Conservation (phyloP, 177 flowering plant genomes). For the Vitis hybrid region DNA sequence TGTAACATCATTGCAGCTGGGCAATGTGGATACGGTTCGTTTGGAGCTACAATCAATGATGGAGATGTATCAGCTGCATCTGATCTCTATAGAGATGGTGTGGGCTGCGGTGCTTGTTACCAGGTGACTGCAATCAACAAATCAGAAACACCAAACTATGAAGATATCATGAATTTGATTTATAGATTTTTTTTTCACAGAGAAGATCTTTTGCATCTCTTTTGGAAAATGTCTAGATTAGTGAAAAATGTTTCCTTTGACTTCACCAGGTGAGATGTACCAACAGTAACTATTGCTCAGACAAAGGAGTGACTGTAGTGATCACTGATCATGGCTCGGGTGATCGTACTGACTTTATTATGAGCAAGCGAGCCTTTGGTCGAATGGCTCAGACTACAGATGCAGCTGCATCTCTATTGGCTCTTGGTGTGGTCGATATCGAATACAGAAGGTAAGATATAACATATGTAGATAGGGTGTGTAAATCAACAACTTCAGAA, state of each 20-base stretch:
- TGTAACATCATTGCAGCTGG: constrained; percentile 47
- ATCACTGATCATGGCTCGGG: constrained; percentile 74
- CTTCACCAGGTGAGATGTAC: constrained; percentile 68
- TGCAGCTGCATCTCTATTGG: constrained; percentile 48
- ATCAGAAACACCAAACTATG: not conserved
- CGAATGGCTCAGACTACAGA: constrained; percentile 69
- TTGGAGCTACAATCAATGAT: constrained; percentile 83
- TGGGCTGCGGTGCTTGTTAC: constrained; percentile 93
- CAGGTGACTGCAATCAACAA: constrained; percentile 43
- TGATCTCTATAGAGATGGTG: constrained; percentile 65
- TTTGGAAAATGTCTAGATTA: not conserved
- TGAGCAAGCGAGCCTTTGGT: constrained; percentile 61
- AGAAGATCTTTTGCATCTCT: not conserved
- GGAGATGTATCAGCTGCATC: constrained; percentile 94
- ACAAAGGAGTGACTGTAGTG: constrained; percentile 74
- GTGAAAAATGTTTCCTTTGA: not conserved
- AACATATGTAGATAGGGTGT: not conserved
- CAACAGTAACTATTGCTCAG: constrained; percentile 67
- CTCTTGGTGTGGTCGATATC: constrained; percentile 63
- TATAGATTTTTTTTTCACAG: no score
- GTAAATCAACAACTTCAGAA: no score
- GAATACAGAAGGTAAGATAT: constrained; percentile 67
- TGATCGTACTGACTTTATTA: constrained; percentile 66
- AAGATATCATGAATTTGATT: not conserved
- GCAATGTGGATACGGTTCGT: constrained; percentile 71